Base-by-base conservation (phyloP, 345 rosid species). In the Populus deltoides region DNA sequence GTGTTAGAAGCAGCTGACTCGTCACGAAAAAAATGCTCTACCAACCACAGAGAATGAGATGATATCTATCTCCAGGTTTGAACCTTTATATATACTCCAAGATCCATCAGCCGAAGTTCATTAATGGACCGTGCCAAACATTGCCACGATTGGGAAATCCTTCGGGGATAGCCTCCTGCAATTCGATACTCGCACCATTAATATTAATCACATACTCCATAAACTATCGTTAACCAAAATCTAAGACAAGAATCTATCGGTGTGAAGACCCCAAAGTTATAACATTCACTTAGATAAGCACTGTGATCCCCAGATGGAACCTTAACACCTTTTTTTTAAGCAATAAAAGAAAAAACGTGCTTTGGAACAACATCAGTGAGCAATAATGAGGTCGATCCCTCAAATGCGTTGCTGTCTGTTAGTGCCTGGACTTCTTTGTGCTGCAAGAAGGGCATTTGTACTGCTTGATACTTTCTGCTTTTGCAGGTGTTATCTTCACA, bases 361-460 rank as follows among this genome's bases (percentile, higher is more conserved):
- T 65, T 66, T 33, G n/a, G 24, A 47, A 75, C 20, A 51, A 51
- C 65, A 59, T 59, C 68, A 13, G 80, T 70, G 24, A 57, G 59
- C 27, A 35, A 77, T 31, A 31, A 22, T 22, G 69, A 70, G 75
- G 61, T 70, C 18, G 33, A 77, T 27, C 38, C 43, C 45, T 16
- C 45, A 9, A 53, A 70, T 11, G 65, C 8, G 24, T 41, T 49
- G 8, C 59, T 35, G 43, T 61, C 39, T 53, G 31, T 80, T 29
- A 77, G 74, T 68, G 84, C 72, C 78, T 81, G 10, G 83, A 85
- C 86, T 89, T 92, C 82, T 92, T 94, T 33, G 87, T 80, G 88
- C 90, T 86, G 88, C 98, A 92, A 51, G 92, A 81, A 24, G 98
- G 92, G 82, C 98, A 93, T 83, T 92, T 94, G 86, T 93, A 94